A percentile compares a stretch with the other conserved stretches of the same genome.
Evolutionary conservation across 2,329 filamentous ascomycete species (phyloP).

Genomic region (Claviceps maximensis): DNA sequence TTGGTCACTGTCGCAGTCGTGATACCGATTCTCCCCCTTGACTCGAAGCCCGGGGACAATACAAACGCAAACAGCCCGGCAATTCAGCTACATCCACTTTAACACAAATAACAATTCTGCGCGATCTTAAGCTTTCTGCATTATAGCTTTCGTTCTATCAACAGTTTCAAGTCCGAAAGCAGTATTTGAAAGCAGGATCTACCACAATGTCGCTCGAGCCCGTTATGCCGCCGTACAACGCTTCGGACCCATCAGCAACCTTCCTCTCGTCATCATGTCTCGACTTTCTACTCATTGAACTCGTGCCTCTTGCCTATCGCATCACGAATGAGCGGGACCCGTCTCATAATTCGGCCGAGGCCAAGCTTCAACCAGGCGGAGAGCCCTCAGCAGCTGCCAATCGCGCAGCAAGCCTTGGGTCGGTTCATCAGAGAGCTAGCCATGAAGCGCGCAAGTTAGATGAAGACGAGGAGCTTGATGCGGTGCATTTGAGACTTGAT

Average conservation of each 20-base stretch:
- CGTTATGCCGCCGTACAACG: slow-evolving; percentile 54
- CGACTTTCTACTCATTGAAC: slow-evolving; percentile 90
- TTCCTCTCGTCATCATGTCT: slow-evolving; percentile 77
- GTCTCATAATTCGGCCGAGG: slow-evolving; percentile 15
- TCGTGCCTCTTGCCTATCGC: slow-evolving; percentile 87
- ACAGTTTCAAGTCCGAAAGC: no score
- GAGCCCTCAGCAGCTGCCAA: slow-evolving; percentile 1
- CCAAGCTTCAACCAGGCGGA: slow-evolving; percentile 10
- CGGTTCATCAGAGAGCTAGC: slow-evolving; percentile 8
- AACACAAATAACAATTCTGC: no score
- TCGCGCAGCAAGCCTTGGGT: slow-evolving; percentile 12
- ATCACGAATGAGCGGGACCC: slow-evolving; percentile 60
- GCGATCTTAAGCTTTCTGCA: no score
- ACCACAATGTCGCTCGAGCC: slow-evolving; percentile 60
- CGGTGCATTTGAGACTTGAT: slow-evolving; percentile 75
- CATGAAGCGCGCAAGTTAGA: slow-evolving; percentile 27
- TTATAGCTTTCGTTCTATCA: no score
- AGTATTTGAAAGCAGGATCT: background rate
- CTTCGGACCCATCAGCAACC: slow-evolving; percentile 59
- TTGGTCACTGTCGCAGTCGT: background rate
- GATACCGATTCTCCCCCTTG: background rate
- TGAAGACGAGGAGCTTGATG: slow-evolving; percentile 73
- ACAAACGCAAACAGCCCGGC: background rate
- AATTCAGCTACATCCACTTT: no score
- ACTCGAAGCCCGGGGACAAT: no score